Base-by-base conservation (phyloP, 306 rosid species). In the Corylus americana region DNA sequence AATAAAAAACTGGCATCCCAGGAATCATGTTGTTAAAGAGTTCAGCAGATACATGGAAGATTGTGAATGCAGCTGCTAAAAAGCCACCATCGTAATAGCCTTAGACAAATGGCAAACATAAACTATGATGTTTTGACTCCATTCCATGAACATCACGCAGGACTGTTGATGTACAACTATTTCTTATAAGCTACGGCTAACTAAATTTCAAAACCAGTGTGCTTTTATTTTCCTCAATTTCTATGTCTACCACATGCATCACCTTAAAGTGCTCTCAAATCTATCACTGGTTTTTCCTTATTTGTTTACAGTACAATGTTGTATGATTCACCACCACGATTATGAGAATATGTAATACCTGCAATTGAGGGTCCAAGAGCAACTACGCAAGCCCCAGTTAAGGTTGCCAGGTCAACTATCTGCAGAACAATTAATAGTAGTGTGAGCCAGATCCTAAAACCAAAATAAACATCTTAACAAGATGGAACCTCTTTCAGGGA, bases 331-430 rank as follows among this genome's bases (percentile, higher is more conserved):
- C 13, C 6, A 22, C 20, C 71, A 70, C 29, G 37, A 8, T 59
- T 59, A 11, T 4, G 37, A 51, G 77, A 75, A 50, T 42, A 70
- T 13, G 78, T 37, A 3, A 73, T 86, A 95, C 99, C 99, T 82
- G 99, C 99, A 59, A 93, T 81, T 71, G 99, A 90, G 44, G 98
- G 97, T 63, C 99, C 98, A 70, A 96, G 98, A 73, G 94, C 99
- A 72, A 93, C 90, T 42, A 87, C 13, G 6, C 99, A 96, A 42
- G 98, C 98, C 77, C 99, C 97, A 27, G 99, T 96, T 73, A 96
- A 85, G 70, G 99, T 96, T 67, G 99, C 99, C 81, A 96, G 88
- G 80, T 96, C 99, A 86, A 93, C 85, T 73, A 96, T 75, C 99
- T 96, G 94, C 74, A 80, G 59, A 85, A 74, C 45, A 82, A 79